Evolutionary conservation across 345 rosid species (phyloP).

Genomic region (Anacardium occidentale): DNA sequence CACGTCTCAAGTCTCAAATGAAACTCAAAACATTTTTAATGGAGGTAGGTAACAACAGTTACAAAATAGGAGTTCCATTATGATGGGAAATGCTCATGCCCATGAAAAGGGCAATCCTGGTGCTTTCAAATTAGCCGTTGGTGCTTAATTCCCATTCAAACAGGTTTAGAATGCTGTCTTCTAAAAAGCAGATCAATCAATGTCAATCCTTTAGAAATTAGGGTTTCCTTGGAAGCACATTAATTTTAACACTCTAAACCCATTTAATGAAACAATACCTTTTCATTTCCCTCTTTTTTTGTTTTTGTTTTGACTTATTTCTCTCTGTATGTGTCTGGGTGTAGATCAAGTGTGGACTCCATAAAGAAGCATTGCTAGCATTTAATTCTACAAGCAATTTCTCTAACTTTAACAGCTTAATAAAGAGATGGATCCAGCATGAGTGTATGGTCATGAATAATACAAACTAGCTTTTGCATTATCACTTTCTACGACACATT

Average conservation of each 20-base stretch:
- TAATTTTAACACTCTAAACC: too few species aligned
- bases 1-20: background rate
- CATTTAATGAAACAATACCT: background rate
- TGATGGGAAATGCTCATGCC: background rate
- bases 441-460: background rate
- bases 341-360: background rate
- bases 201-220: too few species aligned
- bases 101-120: too few species aligned
- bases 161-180: background rate
- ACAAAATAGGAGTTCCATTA: background rate
- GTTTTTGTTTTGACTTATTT: background rate
- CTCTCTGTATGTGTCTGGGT: background rate
- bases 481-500: background rate
- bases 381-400: background rate
- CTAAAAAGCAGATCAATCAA: too few species aligned
- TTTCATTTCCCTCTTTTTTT: background rate
- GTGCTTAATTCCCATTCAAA: background rate
- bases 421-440: background rate
- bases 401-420: background rate
- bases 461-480: slow-evolving; percentile 4
- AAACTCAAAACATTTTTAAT: background rate
- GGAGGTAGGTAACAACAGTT: background rate
- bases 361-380: background rate
- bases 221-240: too few species aligned
- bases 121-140: background rate